Percentiles rank a stretch among this genome's conserved stretches.
Conservation (phyloP, 1,284 basidiomycete genomes). For the Malassezia sp. region DNA sequence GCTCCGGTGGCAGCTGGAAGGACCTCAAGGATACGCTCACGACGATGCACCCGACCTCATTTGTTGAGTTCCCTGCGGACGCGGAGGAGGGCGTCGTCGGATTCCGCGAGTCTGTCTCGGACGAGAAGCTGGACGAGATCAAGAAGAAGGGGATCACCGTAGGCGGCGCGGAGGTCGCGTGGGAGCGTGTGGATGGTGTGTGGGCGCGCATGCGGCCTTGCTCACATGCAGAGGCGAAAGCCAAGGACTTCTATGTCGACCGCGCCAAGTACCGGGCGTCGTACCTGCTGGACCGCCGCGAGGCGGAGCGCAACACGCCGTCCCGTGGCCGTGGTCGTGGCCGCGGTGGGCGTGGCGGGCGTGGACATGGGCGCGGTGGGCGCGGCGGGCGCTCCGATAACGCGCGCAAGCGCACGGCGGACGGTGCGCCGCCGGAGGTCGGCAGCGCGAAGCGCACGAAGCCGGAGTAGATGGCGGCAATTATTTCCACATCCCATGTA, state of each 20-base stretch:
- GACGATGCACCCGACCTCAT: conserved; percentile 32
- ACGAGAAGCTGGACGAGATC: conserved; percentile 49
- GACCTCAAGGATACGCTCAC: conserved; percentile 49
- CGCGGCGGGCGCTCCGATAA: conserved; percentile 19
- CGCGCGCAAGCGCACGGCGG: conserved; percentile 35
- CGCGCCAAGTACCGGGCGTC: conserved; percentile 55
- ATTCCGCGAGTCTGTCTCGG: conserved; percentile 47
- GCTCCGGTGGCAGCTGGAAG: conserved; percentile 49
- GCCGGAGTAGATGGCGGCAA: neutral
- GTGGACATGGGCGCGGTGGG: neutral
- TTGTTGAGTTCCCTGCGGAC: conserved; percentile 37
- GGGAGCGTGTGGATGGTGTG: conserved; percentile 33
- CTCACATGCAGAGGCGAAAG: conserved; percentile 63
- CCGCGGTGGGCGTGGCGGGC: conserved; percentile 11
- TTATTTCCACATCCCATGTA: too few species aligned
- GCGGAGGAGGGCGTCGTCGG: conserved; percentile 49
- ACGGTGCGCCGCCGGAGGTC: conserved; percentile 13
- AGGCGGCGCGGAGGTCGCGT: conserved; percentile 47
- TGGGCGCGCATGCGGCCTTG: too few species aligned
- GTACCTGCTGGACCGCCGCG: conserved; percentile 48
- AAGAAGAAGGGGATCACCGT: conserved; percentile 48
- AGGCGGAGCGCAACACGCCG: conserved; percentile 51
- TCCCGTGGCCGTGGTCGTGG: conserved; percentile 47
- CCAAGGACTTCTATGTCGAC: conserved; percentile 63
- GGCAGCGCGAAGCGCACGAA: conserved; percentile 11